phyloP scores from a whole-genome alignment of 805 yeast genomes.

The Suhomyces vadensis region DNA sequence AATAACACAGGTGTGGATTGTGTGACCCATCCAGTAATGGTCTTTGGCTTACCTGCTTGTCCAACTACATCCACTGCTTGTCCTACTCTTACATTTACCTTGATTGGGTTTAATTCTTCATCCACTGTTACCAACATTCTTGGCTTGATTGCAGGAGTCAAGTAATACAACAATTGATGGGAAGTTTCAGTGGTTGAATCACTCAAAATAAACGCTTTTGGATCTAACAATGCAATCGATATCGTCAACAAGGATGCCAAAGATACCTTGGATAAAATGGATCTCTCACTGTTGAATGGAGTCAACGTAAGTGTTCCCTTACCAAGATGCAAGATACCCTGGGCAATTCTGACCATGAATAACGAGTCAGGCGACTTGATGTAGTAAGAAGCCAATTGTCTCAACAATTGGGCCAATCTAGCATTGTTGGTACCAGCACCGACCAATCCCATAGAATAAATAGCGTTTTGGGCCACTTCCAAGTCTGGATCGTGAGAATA shows the following conservation, averaged over 20 bases:
- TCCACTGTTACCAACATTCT: constrained; percentile 91
- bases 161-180: constrained; percentile 80
- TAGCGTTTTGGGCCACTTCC: constrained; percentile 92
- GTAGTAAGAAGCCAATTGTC: constrained; percentile 94
- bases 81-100: constrained; percentile 96
- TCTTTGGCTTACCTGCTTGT: constrained; percentile 98
- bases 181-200: constrained; percentile 50
- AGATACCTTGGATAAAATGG: constrained; percentile 81
- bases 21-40: constrained; percentile 99
- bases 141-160: constrained; percentile 88
- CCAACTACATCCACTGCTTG: constrained; percentile 99
- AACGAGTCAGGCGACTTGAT: constrained; percentile 85
- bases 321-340: constrained; percentile 92
- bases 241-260: constrained; percentile 87
- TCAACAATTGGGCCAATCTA: constrained; percentile 89
- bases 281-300: constrained; percentile 88
- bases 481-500: constrained; percentile 94
- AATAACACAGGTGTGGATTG: constrained; percentile 95
- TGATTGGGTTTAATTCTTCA: constrained; percentile 84
- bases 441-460: constrained; percentile 94
- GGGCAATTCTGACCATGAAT: constrained; percentile 91
- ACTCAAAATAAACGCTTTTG: constrained; percentile 74
- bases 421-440: constrained; percentile 99
- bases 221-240: constrained; percentile 80
- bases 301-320: constrained; percentile 91